Conservation (phyloP, 768 basidiomycete genomes). For the Leccinum variicolor region DNA sequence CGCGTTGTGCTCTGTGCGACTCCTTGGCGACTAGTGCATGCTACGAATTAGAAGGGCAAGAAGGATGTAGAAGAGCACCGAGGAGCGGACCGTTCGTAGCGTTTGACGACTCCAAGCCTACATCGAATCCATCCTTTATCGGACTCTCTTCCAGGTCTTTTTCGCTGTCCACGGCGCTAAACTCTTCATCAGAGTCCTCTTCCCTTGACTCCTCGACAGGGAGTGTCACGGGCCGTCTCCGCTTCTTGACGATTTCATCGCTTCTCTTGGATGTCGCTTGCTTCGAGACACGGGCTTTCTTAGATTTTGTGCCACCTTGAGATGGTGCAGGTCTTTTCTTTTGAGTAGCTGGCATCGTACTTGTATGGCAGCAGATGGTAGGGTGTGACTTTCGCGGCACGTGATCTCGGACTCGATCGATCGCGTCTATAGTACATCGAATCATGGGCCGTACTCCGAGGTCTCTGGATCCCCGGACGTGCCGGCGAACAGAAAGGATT, state of each 20-base stretch:
- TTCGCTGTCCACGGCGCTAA: slow-evolving; percentile 31
- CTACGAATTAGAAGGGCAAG: slow-evolving; percentile 5
- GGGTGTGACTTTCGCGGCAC: slow-evolving; percentile 11
- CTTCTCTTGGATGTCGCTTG: slow-evolving; percentile 14
- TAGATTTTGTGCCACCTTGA: slow-evolving; percentile 46
- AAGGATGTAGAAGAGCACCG: neutral
- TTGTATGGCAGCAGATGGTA: neutral
- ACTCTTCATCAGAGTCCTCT: slow-evolving; percentile 35
- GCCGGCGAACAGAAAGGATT: neutral
- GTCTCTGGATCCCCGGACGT: neutral
- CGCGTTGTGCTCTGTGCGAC: slow-evolving; percentile 69
- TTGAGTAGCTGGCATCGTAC: slow-evolving; percentile 37
- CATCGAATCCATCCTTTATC: slow-evolving; percentile 31
- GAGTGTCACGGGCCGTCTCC: slow-evolving; percentile 59
- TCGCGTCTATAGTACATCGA: no score
- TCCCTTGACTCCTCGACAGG: slow-evolving; percentile 33
- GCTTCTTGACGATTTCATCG: slow-evolving; percentile 45
- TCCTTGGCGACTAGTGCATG: slow-evolving; percentile 52
- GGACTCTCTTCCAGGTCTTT: slow-evolving; percentile 20
- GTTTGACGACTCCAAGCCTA: slow-evolving; percentile 34
- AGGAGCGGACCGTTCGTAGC: slow-evolving; percentile 57
- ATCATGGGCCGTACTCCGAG: neutral
- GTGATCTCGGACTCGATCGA: slow-evolving; percentile 12
- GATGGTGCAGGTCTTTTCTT: slow-evolving; percentile 52
- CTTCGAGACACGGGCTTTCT: slow-evolving; percentile 50